Base-by-base conservation (phyloP, 2,329 filamentous ascomycete genomes). In the Dothideomycetes sp. region DNA sequence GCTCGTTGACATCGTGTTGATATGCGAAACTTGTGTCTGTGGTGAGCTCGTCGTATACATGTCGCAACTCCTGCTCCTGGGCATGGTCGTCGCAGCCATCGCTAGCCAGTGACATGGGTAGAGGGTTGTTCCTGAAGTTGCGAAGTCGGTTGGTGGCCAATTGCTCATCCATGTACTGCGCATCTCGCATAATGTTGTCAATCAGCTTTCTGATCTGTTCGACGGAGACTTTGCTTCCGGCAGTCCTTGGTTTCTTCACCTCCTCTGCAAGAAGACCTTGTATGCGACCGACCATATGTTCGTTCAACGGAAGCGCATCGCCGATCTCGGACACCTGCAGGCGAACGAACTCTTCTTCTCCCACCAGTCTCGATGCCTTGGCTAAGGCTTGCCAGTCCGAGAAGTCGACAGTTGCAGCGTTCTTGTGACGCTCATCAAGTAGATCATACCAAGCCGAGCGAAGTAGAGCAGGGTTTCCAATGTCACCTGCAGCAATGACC, bases 21-120 rank as follows among this genome's bases (percentile, higher is more conserved):
- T 37, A 27, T 12, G 31, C 29, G 30, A 22, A 38, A 12, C 22
- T 27, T 15, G 31, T 35, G 11, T 43, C 65, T 11, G 59, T 62
- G 2, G 63, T 66, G 34, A 64, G 49, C 35, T 64, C 59, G 43
- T 69, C 62, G 49, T 70, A 70, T 1, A 69, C 45, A 14, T 46
- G 46, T 10, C 58, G 55, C 34, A 65, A 45, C 12, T 60, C 50
- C 8, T 50, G 42, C 11, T 56, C 46, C 8, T 22, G 38, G 15
- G 31, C 36, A 9, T 30, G 19, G 5, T 22, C 10, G 3, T 49
- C 43, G 8, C 55, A 30, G 4, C 30, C 8, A 8, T 51, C 32
- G 4, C 46, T 38, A 4, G 36, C 29, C 7, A 66, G 44, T 18
- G 53, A 56, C 52, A 64, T 60, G 14, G 61, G 56, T 16, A 64